Base-by-base conservation (phyloP, 306 rosid genomes). In the Mimosa bimucronata region DNA sequence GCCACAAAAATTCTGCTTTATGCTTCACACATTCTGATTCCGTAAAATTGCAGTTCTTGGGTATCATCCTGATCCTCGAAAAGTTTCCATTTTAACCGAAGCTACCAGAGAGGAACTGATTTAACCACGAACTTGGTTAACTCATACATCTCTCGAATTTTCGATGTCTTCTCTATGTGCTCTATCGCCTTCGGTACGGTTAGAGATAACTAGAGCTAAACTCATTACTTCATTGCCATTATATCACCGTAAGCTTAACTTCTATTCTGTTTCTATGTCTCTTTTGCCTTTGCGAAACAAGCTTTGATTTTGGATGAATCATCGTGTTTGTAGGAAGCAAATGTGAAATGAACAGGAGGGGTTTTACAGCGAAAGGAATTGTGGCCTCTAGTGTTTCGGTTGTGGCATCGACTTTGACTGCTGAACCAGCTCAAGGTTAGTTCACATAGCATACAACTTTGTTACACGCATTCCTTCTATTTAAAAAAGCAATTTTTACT, bases 311-410 rank as follows among this genome's bases (percentile, higher is more conserved):
- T 71, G 14, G 31, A 29, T 31, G 26, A 18, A 72, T 77, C 26
- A 25, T 70, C 8, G 28, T 81, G 25, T 76, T 80, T 81, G 85
- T 84, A 95, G 98, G 92, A 90, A 90, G 94, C 90, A 90, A 87
- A 60, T 92, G 96, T 79, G 92, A 80, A 65, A 78, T 92, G 83
- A 92, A 37, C 68, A 87, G 97, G 53, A 60, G 87, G 83, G 45
- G 88, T 75, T 90, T 92, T 60, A 28, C 66, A 12, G 19, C 37
- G 38, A 60, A 60, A 60, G 66, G 37, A 60, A 83, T 91, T 64
- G 91, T 90, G 41, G 94, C 92, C 50, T 89, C 97, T 0, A 97
- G 97, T 6, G 82, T 85, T 88, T 87, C 95, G 8, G 91, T 85
- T 15, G 60, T 89, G 87, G 85, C 89, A 58, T 91, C 94, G 15